phyloP scores from a whole-genome alignment of 108 stramenopile genomes.

The Bacterosira constricta region DNA sequence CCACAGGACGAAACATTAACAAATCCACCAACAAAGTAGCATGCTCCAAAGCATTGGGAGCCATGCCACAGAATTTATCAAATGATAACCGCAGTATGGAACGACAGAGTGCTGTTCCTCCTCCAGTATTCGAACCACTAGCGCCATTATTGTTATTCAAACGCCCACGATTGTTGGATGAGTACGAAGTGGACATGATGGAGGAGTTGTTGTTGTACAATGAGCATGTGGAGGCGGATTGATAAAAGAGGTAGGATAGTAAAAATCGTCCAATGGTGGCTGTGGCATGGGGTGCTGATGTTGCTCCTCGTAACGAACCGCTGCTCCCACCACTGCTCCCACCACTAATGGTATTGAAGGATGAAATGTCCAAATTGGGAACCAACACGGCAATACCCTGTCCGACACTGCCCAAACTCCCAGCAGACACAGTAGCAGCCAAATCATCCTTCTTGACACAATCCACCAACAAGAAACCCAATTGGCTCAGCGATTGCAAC shows the following conservation, averaged over 20 bases:
- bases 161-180: slow-evolving; percentile 1
- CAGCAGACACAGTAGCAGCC: neutral
- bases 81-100: slow-evolving; percentile 34
- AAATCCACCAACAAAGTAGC: slow-evolving; percentile 40
- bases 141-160: too few relatives aligned
- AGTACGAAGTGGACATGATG: neutral
- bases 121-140: too few relatives aligned
- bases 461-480: slow-evolving; percentile 52
- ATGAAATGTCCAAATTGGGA: slow-evolving; percentile 12
- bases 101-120: slow-evolving; percentile 38
- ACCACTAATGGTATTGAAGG: neutral
- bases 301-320: neutral
- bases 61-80: slow-evolving; percentile 50
- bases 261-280: slow-evolving; percentile 36
- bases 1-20: slow-evolving; percentile 16
- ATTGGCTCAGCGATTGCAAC: slow-evolving; percentile 34
- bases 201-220: slow-evolving; percentile 14
- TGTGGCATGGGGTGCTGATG: slow-evolving; percentile 33
- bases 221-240: slow-evolving; percentile 32
- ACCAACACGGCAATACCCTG: slow-evolving; percentile 4
- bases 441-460: slow-evolving; percentile 50
- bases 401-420: neutral
- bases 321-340: neutral
- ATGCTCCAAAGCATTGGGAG: slow-evolving; percentile 54
- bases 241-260: slow-evolving; percentile 46